Evolutionary conservation across 116 monocot genomes (phyloP), one percentile per base, ranked within the genome.

Genomic region (Dioscorea cayenensis): DNA sequence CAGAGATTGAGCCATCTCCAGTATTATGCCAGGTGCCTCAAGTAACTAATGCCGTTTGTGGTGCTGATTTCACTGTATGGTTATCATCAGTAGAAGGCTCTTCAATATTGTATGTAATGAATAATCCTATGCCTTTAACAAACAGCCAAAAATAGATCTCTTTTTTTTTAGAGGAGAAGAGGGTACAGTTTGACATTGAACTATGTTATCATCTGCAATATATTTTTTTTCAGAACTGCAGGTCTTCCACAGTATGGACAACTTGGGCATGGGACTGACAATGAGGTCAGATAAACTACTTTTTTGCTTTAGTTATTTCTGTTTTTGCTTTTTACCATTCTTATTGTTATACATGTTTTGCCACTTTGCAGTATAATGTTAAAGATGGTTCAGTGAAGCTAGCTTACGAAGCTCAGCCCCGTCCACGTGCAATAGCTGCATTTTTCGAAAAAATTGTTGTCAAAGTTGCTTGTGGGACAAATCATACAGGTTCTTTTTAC

Each of bases 161-260:
- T 55, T 18, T 55, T 55, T 6, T 19, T 55, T 43, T 43, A 43
- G 6, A 18, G 55, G 55, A 18, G 55, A 55, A 18, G 10, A n/a
- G 10, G 55, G 3, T 55, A 16, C 29, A 51, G 49, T 9, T 50
- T 27, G n/a, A 51, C n/a, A 38, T 13, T 36, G 14, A 43, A 9
- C 43, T 43, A 43, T 43, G 43, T 43, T 43, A 18, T 67, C 5
- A 67, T 55, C 51, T 67, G n/a, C 13, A 2, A 4, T 32, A 4
- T 38, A n/a, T 25, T 36, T 17, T 38, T 20, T 14, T 80, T 27
- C 82, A 99, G 99, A 71, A 85, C 99, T 62, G 90, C 91, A 66
- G 99, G 99, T 66, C 89, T 89, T 77, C 99, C 99, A 17, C 99
- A 99, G 63, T 99, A 94, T 89, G 99, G 99, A 28, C 99, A 99